These are phyloP conservation scores for Lolium rigidum DNA, from an alignment of 176 grass and related monocot genomes.

Conservation along the genomic window DNA sequence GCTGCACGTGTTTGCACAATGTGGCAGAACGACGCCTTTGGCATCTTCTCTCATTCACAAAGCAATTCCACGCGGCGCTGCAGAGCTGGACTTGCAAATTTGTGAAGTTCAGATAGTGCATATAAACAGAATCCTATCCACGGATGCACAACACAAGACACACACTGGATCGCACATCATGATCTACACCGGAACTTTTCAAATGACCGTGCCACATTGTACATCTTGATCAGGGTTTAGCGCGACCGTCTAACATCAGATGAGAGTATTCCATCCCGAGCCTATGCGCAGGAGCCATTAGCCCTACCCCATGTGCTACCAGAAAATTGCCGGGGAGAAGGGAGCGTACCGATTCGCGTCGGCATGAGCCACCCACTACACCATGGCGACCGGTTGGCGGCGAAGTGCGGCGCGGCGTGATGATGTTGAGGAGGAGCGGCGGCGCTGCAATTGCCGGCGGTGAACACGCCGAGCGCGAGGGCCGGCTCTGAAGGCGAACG, in stretches of 20 bases:
- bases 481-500: too few species aligned
- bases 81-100: not conserved
- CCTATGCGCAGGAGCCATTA: not conserved
- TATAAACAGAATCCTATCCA: not conserved
- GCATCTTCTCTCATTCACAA: not conserved
- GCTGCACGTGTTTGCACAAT: not conserved
- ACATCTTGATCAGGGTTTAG: too few species aligned
- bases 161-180: too few species aligned
- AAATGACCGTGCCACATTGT: too few species aligned
- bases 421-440: not conserved
- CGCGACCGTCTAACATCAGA: too few species aligned
- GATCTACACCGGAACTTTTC: too few species aligned
- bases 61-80: not conserved
- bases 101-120: not conserved
- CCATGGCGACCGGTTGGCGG: not conserved
- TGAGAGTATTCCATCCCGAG: too few species aligned
- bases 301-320: not conserved
- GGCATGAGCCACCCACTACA: not conserved
- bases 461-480: too few species aligned
- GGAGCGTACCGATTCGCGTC: not conserved
- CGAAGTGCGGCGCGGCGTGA: too few species aligned
- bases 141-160: not conserved
- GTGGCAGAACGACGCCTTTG: not conserved
- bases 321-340: not conserved
- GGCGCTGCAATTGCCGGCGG: too few species aligned